Base-by-base conservation (phyloP, 495 filamentous ascomycete species). In the Penicillium silybi region DNA sequence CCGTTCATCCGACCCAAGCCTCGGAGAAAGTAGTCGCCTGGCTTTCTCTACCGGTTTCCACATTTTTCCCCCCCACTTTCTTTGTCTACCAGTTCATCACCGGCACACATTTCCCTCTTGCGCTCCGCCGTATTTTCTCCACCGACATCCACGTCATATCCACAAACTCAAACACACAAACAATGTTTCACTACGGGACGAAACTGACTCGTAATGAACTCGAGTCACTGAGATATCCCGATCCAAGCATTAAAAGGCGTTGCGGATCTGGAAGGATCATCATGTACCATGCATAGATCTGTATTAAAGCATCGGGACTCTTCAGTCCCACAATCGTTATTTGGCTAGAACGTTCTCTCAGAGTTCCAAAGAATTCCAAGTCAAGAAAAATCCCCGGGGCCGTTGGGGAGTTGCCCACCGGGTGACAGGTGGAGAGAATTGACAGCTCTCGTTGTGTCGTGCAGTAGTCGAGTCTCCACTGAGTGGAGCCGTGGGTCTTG, bases 1-100 rank as follows among this genome's bases (percentile, higher is more conserved):
- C 76, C 77, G 1, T 81, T 81, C 41, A 80, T 81, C 42, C 64
- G 73, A 18, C 77, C 78, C 6, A 81, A 78, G 52, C 67, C 63
- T 44, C 70, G 66, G 61, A 66, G 50, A 48, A 56, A 59, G 35
- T 62, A 51, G 43, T 53, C 37, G 44, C 18, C 4, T 15, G 13
- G 11, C 18, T 20, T 18, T 34, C 56, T n/a, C 25, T 19, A 16
- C 22, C 17, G n/a, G 6, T 10, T 27, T 25, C 40, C 41, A 17
- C 19, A 26, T 15, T 27, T 18, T 38, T n/a, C n/a, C n/a, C n/a
- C n/a, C n/a, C n/a, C 20, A 32, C 11, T 32, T 6, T 22, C 32
- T 37, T 29, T 45, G 25, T 19, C 27, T 34, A 16, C 43, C 27
- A 25, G 15, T 10, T 13, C 29, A 1, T 29, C 7, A 32, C 8